Conservation (phyloP, 345 rosid species). For the Eucalyptus pumila region DNA sequence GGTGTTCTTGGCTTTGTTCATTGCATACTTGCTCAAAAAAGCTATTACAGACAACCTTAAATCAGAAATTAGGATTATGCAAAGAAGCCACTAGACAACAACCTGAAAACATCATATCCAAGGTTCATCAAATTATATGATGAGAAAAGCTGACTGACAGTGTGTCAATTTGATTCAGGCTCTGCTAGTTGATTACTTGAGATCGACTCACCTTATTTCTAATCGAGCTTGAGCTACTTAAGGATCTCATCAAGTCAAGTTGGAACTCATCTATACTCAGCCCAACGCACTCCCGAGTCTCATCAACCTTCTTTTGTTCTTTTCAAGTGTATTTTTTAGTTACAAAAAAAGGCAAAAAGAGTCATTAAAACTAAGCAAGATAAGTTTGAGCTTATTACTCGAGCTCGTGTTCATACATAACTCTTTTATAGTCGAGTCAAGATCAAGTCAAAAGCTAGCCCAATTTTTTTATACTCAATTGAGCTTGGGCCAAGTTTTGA, state of each 20-base stretch:
- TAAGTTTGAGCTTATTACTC: neutral
- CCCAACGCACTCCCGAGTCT: neutral
- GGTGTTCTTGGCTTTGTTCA: neutral
- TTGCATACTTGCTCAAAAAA: neutral
- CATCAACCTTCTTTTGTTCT: neutral
- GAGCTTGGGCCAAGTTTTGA: neutral
- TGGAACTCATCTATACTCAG: neutral
- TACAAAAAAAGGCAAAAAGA: neutral
- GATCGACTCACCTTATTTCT: no score
- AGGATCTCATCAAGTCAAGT: neutral
- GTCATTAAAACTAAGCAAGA: neutral
- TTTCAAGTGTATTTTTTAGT: neutral
- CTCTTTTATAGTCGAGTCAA: neutral
- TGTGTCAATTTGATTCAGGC: no score
- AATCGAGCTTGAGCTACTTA: neutral
- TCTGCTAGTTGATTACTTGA: no score
- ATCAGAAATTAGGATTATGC: neutral
- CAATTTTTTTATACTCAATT: neutral
- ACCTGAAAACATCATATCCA: conserved; percentile 32
- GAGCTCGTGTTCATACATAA: neutral
- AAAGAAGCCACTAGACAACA: neutral
- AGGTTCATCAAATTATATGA: neutral
- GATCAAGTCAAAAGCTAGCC: neutral
- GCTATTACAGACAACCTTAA: neutral
- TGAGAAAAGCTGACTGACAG: no score